A percentile compares a stretch with the other conserved stretches of the same genome.
Evolutionary conservation across 768 basidiomycete species (phyloP).

Genomic region (Coprinellus micaceus): DNA sequence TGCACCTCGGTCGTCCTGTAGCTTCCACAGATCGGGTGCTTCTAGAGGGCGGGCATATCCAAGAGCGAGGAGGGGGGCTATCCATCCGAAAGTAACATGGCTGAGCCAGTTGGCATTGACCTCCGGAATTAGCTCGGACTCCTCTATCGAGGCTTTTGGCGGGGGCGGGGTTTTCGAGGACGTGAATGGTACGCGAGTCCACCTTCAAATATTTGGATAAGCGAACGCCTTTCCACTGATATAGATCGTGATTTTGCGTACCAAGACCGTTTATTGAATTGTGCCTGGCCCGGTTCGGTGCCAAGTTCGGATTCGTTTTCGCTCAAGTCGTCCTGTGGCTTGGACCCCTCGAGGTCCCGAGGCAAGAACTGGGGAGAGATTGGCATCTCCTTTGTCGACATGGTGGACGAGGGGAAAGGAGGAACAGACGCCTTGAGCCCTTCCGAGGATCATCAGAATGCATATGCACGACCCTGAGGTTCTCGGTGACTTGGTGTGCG

Average conservation of each 20-base stretch:
- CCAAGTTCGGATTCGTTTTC: neutral
- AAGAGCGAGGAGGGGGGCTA: conserved; percentile 63
- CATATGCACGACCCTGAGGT: neutral
- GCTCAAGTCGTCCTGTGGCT: neutral
- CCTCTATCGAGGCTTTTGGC: conserved; percentile 53
- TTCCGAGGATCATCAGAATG: neutral
- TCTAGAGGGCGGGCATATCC: conserved; percentile 83
- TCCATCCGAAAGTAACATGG: conserved; percentile 69
- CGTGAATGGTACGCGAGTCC: conserved; percentile 38
- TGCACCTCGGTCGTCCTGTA: conserved; percentile 60
- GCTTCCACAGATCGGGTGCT: conserved; percentile 75
- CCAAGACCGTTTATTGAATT: conserved; percentile 9
- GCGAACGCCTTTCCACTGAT: neutral
- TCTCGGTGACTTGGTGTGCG: neutral
- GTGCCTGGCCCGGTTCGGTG: neutral
- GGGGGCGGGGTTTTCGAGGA: conserved; percentile 37
- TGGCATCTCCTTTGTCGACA: neutral
- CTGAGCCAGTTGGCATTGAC: conserved; percentile 56
- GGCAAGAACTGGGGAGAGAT: neutral
- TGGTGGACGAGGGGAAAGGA: neutral
- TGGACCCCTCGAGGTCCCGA: neutral
- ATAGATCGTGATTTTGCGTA: conserved; percentile 9
- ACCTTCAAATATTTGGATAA: conserved; percentile 14
- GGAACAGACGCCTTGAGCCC: neutral
- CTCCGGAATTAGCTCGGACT: conserved; percentile 64